Conservation (phyloP, 2,329 filamentous ascomycete genomes). For the Curvularia lunata region DNA sequence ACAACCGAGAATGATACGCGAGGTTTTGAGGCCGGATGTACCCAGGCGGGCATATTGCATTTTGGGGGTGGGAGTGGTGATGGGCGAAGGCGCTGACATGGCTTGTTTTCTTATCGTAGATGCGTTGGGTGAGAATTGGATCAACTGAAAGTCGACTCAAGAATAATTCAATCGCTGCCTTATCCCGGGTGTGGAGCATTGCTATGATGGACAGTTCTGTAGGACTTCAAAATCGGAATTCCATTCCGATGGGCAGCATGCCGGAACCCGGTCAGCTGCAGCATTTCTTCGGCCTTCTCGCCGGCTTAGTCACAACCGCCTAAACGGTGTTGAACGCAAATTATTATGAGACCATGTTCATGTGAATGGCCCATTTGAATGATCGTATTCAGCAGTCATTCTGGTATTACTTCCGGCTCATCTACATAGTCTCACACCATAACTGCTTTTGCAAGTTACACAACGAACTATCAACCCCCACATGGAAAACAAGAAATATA, state of each 20-base stretch:
- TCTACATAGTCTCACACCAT: too few species aligned
- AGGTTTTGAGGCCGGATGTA: slow-evolving; percentile 52
- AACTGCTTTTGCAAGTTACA: too few species aligned
- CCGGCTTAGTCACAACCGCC: not conserved
- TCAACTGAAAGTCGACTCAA: not conserved
- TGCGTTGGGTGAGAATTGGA: not conserved
- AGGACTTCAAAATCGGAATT: not conserved
- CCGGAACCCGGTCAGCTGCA: not conserved
- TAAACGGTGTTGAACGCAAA: too few species aligned
- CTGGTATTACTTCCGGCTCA: too few species aligned
- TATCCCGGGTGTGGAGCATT: not conserved
- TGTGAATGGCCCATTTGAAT: too few species aligned
- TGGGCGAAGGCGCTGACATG: not conserved
- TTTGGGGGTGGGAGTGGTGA: not conserved
- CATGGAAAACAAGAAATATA: not conserved
- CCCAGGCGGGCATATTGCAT: slow-evolving; percentile 34
- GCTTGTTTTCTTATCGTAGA: not conserved
- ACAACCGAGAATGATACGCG: slow-evolving; percentile 36
- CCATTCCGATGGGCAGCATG: not conserved
- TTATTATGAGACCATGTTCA: too few species aligned
- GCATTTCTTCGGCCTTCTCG: not conserved
- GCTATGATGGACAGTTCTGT: not conserved
- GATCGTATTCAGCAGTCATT: too few species aligned
- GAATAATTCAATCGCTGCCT: not conserved
- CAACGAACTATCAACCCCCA: too few species aligned